Percentiles rank a stretch among this genome's conserved stretches.
These are phyloP conservation scores for Saccharomyces pastorianus DNA, from an alignment of 1,139 yeast species.

Conservation along the genomic window DNA sequence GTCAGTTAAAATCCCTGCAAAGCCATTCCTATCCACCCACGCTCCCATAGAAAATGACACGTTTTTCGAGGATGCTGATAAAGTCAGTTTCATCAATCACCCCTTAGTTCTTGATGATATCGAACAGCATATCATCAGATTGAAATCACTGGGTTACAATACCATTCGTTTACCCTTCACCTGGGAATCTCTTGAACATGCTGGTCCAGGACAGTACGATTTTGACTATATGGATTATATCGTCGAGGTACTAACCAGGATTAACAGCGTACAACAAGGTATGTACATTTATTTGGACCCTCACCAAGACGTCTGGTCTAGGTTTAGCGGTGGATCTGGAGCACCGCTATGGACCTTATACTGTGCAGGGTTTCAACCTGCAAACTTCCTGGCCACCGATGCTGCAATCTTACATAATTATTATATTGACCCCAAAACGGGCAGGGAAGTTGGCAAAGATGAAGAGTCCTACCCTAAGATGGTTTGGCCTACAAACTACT, in stretches of 20 bases:
- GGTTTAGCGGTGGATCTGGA: conserved; percentile 89
- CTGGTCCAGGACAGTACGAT: conserved; percentile 81
- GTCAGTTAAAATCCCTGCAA: conserved; percentile 60
- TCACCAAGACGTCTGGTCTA: conserved; percentile 93
- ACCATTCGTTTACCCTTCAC: conserved; percentile 68
- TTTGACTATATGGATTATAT: conserved; percentile 68
- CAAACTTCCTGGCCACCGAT: conserved; percentile 53
- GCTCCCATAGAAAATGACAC: conserved; percentile 38
- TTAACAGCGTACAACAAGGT: conserved; percentile 54
- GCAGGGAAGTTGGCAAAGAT: conserved; percentile 12
- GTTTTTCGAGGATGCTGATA: conserved; percentile 59
- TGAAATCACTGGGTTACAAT: conserved; percentile 78
- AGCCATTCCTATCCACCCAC: conserved; percentile 50
- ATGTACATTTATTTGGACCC: conserved; percentile 77
- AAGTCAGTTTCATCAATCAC: conserved; percentile 70
- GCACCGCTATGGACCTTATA: conserved; percentile 94
- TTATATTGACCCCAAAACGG: conserved; percentile 33
- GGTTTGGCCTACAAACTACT: conserved; percentile 91
- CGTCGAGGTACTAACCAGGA: conserved; percentile 48
- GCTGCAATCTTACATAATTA: conserved; percentile 69
- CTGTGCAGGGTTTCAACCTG: conserved; percentile 86
- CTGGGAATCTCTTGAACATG: conserved; percentile 91
- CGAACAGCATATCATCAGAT: conserved; percentile 53
- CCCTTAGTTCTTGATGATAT: conserved; percentile 77
- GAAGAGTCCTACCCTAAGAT: conserved; percentile 53